A percentile compares a stretch with the other conserved stretches of the same genome.
These are phyloP conservation scores for Rhodotorula diobovata DNA, from an alignment of 768 basidiomycete genomes.

Conservation along the genomic window DNA sequence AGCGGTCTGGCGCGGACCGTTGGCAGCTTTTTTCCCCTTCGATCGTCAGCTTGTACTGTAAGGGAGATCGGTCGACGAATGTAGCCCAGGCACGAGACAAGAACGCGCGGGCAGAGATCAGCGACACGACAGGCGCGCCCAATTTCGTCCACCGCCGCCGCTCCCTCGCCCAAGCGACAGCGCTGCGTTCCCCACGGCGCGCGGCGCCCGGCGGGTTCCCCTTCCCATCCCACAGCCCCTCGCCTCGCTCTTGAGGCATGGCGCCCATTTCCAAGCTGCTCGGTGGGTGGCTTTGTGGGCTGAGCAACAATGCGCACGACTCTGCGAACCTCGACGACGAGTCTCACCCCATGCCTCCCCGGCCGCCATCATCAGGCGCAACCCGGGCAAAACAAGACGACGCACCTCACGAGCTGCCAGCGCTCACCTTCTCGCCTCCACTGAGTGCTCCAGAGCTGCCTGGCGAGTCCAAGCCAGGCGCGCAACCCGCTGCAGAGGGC, in stretches of 20 bases:
- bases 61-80: too few relatives aligned
- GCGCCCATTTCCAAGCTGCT: not conserved
- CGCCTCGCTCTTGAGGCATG: not conserved
- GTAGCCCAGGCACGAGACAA: too few relatives aligned
- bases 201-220: too few relatives aligned
- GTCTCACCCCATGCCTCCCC: not conserved
- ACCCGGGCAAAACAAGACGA: not conserved
- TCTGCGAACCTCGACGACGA: not conserved
- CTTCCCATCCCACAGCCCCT: not conserved
- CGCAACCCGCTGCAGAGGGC: not conserved
- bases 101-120: too few relatives aligned
- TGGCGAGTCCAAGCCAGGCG: not conserved
- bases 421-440: constrained; percentile 7
- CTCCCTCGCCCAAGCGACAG: too few relatives aligned
- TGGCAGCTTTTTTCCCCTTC: too few relatives aligned
- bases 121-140: too few relatives aligned
- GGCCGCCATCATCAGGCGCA: not conserved
- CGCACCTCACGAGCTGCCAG: constrained; percentile 19
- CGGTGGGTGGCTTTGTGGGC: not conserved
- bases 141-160: too few relatives aligned
- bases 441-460: not conserved
- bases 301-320: not conserved
- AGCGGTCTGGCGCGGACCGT: too few relatives aligned
- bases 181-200: too few relatives aligned
- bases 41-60: too few relatives aligned